phyloP scores from a whole-genome alignment of 2,329 filamentous ascomycete genomes.

The Pseudogymnoascus sp. region DNA sequence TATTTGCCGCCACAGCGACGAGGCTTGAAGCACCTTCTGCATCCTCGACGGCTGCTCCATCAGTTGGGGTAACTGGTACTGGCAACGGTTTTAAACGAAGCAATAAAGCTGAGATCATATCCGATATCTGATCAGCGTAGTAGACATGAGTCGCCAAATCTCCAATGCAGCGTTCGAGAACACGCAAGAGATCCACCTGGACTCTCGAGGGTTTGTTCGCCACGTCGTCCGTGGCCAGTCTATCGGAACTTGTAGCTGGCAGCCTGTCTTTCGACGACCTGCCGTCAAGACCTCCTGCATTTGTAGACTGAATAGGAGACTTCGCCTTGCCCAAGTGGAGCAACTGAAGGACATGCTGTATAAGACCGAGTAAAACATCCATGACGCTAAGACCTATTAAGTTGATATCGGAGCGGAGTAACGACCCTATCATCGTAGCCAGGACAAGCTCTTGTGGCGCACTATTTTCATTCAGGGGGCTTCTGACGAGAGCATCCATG shows the following conservation, averaged over 20 bases:
- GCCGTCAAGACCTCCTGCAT: constrained; percentile 15
- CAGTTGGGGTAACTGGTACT: constrained; percentile 35
- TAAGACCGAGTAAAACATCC: constrained; percentile 79
- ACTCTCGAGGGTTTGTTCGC: constrained; percentile 42
- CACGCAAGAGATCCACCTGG: constrained; percentile 57
- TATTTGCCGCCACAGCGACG: constrained; percentile 39
- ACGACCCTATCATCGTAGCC: constrained; percentile 69
- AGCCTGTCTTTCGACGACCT: constrained; percentile 13
- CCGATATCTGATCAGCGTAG: constrained; percentile 90
- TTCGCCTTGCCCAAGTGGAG: constrained; percentile 52
- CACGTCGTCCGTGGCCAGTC: constrained; percentile 29
- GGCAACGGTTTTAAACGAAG: constrained; percentile 64
- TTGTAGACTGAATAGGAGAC: constrained; percentile 29
- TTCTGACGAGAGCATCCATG: constrained; percentile 67
- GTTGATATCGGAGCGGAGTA: constrained; percentile 83
- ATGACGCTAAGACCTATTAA: constrained; percentile 94
- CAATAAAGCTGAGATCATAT: constrained; percentile 83
- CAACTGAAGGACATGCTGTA: constrained; percentile 74
- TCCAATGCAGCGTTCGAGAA: constrained; percentile 78
- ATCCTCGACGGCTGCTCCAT: constrained; percentile 38
- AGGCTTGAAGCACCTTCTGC: constrained; percentile 38
- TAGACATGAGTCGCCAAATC: constrained; percentile 90
- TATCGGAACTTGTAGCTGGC: constrained; percentile 19
- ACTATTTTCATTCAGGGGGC: constrained; percentile 61
- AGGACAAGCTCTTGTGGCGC: constrained; percentile 69